Conservation (phyloP, 495 filamentous ascomycete genomes). For the Jackrogersella multiformis region DNA sequence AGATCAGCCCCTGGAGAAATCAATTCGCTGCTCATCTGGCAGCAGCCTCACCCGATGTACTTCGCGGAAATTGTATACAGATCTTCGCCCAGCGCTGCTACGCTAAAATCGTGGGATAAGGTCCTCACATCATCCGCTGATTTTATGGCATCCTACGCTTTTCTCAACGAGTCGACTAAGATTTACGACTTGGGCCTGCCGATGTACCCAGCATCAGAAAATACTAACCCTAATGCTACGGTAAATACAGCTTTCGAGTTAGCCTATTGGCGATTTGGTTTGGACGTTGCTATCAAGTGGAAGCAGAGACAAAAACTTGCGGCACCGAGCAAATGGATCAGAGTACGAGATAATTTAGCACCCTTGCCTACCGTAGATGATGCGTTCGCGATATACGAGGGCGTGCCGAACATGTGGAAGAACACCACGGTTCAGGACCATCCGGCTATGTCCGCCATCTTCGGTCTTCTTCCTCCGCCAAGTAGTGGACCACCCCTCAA, state of each 20-base stretch:
- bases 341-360: conserved; percentile 56
- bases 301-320: conserved; percentile 49
- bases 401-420: conserved; percentile 60
- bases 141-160: conserved; percentile 63
- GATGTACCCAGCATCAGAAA: conserved; percentile 63
- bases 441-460: conserved; percentile 60
- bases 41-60: conserved; percentile 63
- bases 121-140: conserved; percentile 57
- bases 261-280: conserved; percentile 59
- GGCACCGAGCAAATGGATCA: conserved; percentile 51
- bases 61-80: conserved; percentile 63
- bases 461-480: conserved; percentile 60
- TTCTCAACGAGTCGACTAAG: conserved; percentile 54
- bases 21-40: conserved; percentile 64
- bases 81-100: conserved; percentile 48
- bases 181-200: conserved; percentile 62
- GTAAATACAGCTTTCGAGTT: conserved; percentile 63
- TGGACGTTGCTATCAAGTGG: conserved; percentile 55
- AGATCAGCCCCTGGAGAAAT: conserved; percentile 65
- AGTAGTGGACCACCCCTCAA: conserved; percentile 50
- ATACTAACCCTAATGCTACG: conserved; percentile 60
- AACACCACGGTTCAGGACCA: conserved; percentile 58
- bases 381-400: conserved; percentile 61
- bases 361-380: conserved; percentile 56
- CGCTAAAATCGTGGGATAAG: conserved; percentile 56